Base-by-base conservation (phyloP, 1,284 basidiomycete genomes). In the Fistulinella cinereoalba region DNA sequence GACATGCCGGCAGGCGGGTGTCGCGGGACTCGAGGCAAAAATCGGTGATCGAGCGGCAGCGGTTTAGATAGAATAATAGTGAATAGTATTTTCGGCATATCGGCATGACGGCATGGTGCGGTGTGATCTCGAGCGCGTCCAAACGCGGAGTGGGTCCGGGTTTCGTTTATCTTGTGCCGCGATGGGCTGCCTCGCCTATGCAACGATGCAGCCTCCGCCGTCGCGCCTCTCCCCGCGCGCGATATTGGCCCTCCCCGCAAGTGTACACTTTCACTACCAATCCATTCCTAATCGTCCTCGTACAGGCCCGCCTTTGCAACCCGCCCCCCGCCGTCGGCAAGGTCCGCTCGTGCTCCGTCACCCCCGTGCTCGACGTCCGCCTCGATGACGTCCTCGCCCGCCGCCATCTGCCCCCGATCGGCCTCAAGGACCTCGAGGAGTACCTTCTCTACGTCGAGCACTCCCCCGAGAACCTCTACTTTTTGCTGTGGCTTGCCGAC, bases 401-500 rank as follows among this genome's bases (percentile, higher is more conserved):
- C 51, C 81, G 80, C 50, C 85, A 87, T 60, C 71, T 88, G 0
- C 85, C 85, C 0, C 85, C 85, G 4, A 75, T 88, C 9, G 83
- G 80, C 70, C 72, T 88, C 54, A 88, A 88, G 64, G 86, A 88
- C 64, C 80, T 88, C 49, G 85, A 88, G 68, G 86, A 89, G 64
- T 88, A 86, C 76, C 68, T 89, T 39, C 70, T 88, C 28, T 87
- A 84, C 63, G 83, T 85, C 41, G 86, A 88, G 56, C 73, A 75
- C 43, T 73, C 72, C 38, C 77, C 81, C 22, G 84, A 88, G 61
- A 87, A 86, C 57, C 73, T 89, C 13, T 88, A 89, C 57, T 88
- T 89, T 58, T 75, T 77, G 21, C 75, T 89, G 41, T 89, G 86
- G 86, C 69, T 88, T 24, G 78, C 76, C 55, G 83, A 79, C 58